phyloP scores from a whole-genome alignment of 2,329 filamentous ascomycete species.

The Fusarium cicatricum region DNA sequence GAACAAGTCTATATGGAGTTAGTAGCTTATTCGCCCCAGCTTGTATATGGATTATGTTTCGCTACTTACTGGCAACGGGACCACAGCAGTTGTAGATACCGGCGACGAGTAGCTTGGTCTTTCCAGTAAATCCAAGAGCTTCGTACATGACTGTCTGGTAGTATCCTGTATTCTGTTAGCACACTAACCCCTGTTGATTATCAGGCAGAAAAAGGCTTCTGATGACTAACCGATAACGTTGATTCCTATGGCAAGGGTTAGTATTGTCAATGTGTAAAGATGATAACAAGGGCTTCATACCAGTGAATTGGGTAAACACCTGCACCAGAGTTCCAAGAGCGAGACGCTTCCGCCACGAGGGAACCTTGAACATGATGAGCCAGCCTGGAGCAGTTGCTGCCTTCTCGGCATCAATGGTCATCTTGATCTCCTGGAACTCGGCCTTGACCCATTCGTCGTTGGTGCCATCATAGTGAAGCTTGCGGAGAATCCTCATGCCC shows the following conservation, averaged over 20 bases:
- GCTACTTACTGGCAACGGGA: constrained; percentile 53
- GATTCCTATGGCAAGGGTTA: constrained; percentile 45
- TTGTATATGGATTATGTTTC: background rate
- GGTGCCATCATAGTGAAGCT: constrained; percentile 60
- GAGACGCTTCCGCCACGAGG: constrained; percentile 63
- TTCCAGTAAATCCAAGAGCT: constrained; percentile 58
- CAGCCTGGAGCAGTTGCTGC: constrained; percentile 51
- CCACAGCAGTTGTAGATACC: constrained; percentile 69
- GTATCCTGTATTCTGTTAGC: constrained; percentile 35
- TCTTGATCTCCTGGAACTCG: constrained; percentile 64
- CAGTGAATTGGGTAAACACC: constrained; percentile 63
- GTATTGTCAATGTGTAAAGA: background rate
- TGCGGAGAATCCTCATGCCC: constrained; percentile 50
- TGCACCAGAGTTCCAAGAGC: constrained; percentile 67
- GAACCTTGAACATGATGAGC: constrained; percentile 64
- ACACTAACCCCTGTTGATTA: too few relatives aligned
- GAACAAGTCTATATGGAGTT: constrained; percentile 52
- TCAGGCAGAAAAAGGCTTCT: too few relatives aligned
- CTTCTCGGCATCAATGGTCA: constrained; percentile 56
- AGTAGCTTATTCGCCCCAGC: background rate
- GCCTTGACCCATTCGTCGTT: constrained; percentile 64
- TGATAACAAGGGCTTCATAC: constrained; percentile 1
- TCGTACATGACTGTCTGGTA: constrained; percentile 64
- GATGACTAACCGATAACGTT: constrained; percentile 59
- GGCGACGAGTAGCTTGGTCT: constrained; percentile 61